Evolutionary conservation across 371 early-diverging fungal species (phyloP), one percentile per base, ranked within the genome.

Genomic region (Rhizomucor pusillus): DNA sequence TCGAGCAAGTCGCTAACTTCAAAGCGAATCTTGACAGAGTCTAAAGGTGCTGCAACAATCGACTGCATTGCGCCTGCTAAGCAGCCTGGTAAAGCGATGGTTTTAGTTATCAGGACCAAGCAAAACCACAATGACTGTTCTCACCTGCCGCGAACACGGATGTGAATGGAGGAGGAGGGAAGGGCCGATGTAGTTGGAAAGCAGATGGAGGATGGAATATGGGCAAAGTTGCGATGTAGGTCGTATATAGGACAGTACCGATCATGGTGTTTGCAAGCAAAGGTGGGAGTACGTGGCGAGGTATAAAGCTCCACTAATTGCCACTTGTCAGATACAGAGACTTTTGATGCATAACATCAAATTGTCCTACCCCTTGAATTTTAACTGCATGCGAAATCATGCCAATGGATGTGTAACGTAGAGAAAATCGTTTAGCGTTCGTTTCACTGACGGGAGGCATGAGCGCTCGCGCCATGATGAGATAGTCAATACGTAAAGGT

Each of bases 401-500:
- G 3, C 91, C 91, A 20, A 89, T 73, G 1, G 89, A 85, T 3
- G 90, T 87, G 16, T 84, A 83, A 11, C 85, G 80, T 50, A 89
- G 79, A 19, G 81, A 80, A 34, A 73, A 71, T 53, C 67, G 53
- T 52, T 64, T 67, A 35, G 67, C n/a, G 0, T 65, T 59, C 1
- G 56, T 55, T 41, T 71, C 58, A 35, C 71, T 60, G 1, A 82
- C 71, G 1, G 87, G 56, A 11, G 56, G 85, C 60, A 81, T 68
- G n/a, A 86, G 60, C 1, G 90, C 89, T 39, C 88, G 75, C 3
- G 89, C 91, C 68, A 89, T 85, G 18, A 88, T 82, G 36, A 90
- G 65, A 59, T 90, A 90, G 65, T 90, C 91, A 3, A 90, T 87
- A 13, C 91, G 73, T 56, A 89, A 67, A 5, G 90, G 90, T n/a